Evolutionary conservation across 2,329 filamentous ascomycete species (phyloP).

Genomic region (Nothopassalora personata): DNA sequence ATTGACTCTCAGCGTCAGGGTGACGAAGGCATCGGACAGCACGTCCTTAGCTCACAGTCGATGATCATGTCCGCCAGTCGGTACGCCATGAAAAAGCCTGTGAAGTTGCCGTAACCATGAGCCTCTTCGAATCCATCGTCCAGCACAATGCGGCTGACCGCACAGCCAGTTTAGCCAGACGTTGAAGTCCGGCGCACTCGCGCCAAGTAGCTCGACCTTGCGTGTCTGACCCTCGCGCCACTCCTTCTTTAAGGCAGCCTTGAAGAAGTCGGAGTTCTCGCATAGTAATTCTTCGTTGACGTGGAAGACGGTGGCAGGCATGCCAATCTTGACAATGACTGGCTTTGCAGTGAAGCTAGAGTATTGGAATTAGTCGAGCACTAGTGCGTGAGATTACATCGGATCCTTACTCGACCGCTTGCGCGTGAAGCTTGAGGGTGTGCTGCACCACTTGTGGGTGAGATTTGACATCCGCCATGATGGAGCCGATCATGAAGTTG

Average conservation of each 20-base stretch:
- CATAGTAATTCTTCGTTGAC: conserved; percentile 1
- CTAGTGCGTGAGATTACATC: background rate
- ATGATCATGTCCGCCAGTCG: conserved; percentile 8
- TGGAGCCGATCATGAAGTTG: too few relatives aligned
- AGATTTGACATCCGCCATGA: background rate
- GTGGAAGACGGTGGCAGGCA: background rate
- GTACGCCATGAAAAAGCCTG: background rate
- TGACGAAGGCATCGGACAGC: conserved; percentile 19
- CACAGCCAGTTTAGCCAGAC: conserved; percentile 23
- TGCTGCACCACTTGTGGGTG: background rate
- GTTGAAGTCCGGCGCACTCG: conserved; percentile 11
- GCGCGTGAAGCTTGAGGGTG: background rate
- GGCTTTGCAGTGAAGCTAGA: conserved; percentile 2
- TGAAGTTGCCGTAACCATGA: background rate
- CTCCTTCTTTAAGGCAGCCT: conserved; percentile 10
- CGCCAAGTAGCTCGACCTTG: conserved; percentile 8
- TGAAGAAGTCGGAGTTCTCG: conserved; percentile 6
- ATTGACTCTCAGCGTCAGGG: background rate
- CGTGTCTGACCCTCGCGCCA: conserved; percentile 9
- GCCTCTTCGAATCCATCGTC: background rate
- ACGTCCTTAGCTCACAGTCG: conserved; percentile 12
- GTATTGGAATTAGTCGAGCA: background rate
- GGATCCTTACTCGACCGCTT: background rate
- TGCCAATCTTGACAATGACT: conserved; percentile 10
- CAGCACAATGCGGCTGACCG: background rate